phyloP scores from a whole-genome alignment of 176 grass and related monocot genomes.

The Oryza brachyantha region DNA sequence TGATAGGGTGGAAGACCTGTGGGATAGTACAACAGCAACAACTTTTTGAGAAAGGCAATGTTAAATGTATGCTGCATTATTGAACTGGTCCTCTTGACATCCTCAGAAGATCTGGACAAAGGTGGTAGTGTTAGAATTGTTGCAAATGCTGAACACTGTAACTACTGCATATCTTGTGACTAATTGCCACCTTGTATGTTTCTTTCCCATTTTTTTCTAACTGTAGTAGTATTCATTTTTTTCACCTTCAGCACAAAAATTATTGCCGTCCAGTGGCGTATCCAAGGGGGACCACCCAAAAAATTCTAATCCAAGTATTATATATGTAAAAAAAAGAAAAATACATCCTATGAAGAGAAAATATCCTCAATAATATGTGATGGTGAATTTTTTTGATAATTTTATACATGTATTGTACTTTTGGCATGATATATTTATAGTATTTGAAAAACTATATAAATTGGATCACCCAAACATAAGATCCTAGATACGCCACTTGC shows the following conservation, averaged over 20 bases:
- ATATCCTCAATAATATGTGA: no score
- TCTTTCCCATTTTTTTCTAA: slow-evolving; percentile 15
- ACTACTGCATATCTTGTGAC: background rate
- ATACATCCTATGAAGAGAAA: no score
- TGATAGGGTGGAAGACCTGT: slow-evolving; percentile 19
- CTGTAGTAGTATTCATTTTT: background rate
- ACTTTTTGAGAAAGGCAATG: slow-evolving; percentile 17
- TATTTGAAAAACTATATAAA: no score
- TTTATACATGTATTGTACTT: no score
- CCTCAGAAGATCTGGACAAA: slow-evolving; percentile 18
- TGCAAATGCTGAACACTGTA: background rate
- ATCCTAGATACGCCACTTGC: no score
- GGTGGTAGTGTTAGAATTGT: background rate
- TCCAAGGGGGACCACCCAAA: no score
- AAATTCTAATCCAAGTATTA: no score
- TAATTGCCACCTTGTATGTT: background rate
- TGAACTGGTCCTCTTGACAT: slow-evolving; percentile 30
- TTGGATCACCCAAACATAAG: no score
- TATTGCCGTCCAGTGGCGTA: no score
- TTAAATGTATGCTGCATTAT: slow-evolving; percentile 34
- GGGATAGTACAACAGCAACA: slow-evolving; percentile 6
- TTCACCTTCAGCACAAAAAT: background rate
- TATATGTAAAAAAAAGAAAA: no score
- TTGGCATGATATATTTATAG: no score
- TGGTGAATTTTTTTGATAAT: no score